phyloP scores from a whole-genome alignment of 2,329 filamentous ascomycete genomes.

The Colletotrichum aenigma region DNA sequence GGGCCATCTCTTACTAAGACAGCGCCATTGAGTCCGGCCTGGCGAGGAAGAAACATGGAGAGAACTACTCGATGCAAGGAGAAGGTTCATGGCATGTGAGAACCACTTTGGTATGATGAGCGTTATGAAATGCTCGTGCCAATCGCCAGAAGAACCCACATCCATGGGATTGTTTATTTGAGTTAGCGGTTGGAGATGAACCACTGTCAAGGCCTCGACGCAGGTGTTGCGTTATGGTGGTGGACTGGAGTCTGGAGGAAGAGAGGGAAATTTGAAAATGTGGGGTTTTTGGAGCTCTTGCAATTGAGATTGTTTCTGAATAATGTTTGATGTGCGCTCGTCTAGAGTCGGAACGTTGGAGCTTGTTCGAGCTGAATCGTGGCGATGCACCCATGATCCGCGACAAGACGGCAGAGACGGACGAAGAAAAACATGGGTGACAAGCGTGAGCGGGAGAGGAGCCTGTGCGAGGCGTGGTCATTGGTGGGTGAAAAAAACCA shows the following conservation, averaged over 20 bases:
- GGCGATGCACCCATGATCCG: constrained; percentile 15
- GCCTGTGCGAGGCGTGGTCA: background rate
- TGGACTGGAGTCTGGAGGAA: background rate
- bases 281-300: background rate
- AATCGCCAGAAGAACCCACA: background rate
- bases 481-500: background rate
- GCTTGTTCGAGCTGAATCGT: constrained; percentile 1
- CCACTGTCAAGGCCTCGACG: background rate
- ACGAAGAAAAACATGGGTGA: background rate
- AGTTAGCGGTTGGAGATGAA: background rate
- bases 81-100: background rate
- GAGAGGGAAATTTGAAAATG: background rate
- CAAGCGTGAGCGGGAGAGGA: background rate
- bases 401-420: background rate
- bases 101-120: background rate
- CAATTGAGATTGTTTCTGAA: constrained; percentile 8
- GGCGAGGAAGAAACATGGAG: background rate
- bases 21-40: background rate
- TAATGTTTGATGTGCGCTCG: constrained; percentile 18
- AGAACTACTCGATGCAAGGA: background rate
- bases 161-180: background rate
- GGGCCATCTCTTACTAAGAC: background rate
- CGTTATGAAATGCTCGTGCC: background rate
- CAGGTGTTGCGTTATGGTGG: background rate
- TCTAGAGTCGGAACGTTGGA: constrained; percentile 5